Evolutionary conservation across 371 early-diverging fungal species (phyloP), one percentile per base, ranked within the genome.

Genomic region (Saksenaea vasiformis): DNA sequence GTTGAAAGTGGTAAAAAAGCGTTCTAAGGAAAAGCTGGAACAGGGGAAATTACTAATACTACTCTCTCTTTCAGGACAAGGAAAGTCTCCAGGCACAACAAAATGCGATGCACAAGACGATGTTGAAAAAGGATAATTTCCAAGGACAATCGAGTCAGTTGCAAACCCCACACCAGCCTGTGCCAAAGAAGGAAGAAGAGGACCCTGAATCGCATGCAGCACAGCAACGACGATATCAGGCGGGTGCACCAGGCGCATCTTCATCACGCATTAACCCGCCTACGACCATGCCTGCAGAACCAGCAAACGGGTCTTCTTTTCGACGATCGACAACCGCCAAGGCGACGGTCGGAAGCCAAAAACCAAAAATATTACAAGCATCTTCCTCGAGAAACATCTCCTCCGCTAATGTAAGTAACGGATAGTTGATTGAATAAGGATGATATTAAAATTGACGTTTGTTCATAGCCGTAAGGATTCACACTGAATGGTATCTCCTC

Each of bases 1-100:
- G 37, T 79, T 64, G 58, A 76, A 72, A 66, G 37, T 67, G 61
- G 76, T 72, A 68, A 65, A 63, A 14, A 22, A 31, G 22, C 17
- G 51, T 36, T 47, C 15, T 22, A 39, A 39, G 39, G 15, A 34
- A 56, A 19, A 58, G 31, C 31, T 31, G 31, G 31, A 7, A 31
- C n/a, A 22, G 13, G 43, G 14, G 22, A 13, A 35, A 13, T 24
- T 13, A 28, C n/a, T 34, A 36, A 62, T 28, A 4, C 35, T 36
- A 4, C 27, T 44, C 26, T 19, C 9, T 38, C 13, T 22, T 47
- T 24, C 35, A 64, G 68, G 63, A 63, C 28, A 68, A 63, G 60
- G 64, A 68, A 22, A 35, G 51, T 37, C 31, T 60, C n/a, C 70
- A 70, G 26, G 44, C 14, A n/a, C 56, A 64, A 15, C 41, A 26